Conservation (phyloP, 352 stramenopile genomes). For the Pythium pyrilobum region DNA sequence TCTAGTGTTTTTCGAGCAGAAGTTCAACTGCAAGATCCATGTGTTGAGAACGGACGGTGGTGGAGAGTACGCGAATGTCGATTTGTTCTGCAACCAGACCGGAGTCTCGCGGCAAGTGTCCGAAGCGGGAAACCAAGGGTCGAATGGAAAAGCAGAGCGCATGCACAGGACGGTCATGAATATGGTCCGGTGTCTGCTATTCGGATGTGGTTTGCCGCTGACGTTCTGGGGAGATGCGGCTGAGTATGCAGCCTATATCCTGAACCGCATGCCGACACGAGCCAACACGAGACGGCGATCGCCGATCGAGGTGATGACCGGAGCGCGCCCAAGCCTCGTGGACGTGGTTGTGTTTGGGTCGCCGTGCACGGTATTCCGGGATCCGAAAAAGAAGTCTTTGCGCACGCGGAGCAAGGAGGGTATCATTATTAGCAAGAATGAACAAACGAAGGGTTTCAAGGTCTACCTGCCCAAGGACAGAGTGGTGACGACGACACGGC, state of each 20-base stretch:
- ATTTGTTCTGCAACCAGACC: conserved; percentile 23
- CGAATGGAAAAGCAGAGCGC: conserved; percentile 27
- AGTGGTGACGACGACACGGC: conserved; percentile 9
- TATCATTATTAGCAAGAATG: conserved; percentile 17
- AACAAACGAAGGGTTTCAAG: conserved; percentile 19
- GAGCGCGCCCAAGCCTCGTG: background rate
- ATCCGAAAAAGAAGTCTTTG: conserved; percentile 14
- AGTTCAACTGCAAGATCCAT: background rate
- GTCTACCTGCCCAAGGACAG: conserved; percentile 8
- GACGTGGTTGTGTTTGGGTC: conserved; percentile 16
- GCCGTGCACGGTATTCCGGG: conserved; percentile 10
- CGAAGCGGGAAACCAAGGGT: conserved; percentile 18
- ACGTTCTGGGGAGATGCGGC: conserved; percentile 20
- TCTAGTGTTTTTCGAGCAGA: conserved; percentile 1
- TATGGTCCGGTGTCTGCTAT: conserved; percentile 25
- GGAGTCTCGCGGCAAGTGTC: conserved; percentile 18
- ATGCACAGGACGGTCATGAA: conserved; percentile 29
- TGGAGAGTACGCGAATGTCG: conserved; percentile 21
- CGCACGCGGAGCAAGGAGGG: background rate
- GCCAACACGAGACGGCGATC: conserved; percentile 7
- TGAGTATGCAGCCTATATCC: conserved; percentile 22
- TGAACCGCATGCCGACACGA: conserved; percentile 19
- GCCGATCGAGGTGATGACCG: conserved; percentile 15
- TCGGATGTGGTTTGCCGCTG: conserved; percentile 21
- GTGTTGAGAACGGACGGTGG: conserved; percentile 16